Evolutionary conservation across 2,329 filamentous ascomycete species (phyloP).

Genomic region (Phyllosticta ampelicida): DNA sequence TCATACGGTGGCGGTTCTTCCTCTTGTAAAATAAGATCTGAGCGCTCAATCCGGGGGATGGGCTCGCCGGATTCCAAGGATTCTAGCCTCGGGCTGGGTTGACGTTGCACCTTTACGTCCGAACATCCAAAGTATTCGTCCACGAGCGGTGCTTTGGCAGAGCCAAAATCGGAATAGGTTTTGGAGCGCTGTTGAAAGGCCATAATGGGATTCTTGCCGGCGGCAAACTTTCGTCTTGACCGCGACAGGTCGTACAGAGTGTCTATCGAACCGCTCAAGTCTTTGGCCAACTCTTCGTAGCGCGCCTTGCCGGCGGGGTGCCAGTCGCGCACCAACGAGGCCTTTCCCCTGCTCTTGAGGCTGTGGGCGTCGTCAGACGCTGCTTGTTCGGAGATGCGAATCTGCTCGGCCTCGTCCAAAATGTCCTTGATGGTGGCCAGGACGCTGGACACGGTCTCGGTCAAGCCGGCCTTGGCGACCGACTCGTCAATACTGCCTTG

Average conservation of each 20-base stretch:
- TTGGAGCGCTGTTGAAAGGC: background rate
- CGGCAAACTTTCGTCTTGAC: conserved; percentile 37
- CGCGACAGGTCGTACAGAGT: conserved; percentile 67
- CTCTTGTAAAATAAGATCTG: conserved; percentile 33
- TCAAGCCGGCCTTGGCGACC: conserved; percentile 54
- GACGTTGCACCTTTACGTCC: conserved; percentile 17
- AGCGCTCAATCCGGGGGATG: conserved; percentile 33
- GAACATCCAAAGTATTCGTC: background rate
- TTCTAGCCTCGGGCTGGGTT: background rate
- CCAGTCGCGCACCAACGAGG: conserved; percentile 30
- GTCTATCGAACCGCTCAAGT: conserved; percentile 68
- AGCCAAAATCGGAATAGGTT: background rate
- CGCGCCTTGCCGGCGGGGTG: conserved; percentile 59
- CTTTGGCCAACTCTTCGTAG: conserved; percentile 63
- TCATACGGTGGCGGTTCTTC: conserved; percentile 41
- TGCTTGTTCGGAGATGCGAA: conserved; percentile 38
- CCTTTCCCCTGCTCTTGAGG: conserved; percentile 25
- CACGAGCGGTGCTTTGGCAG: conserved; percentile 1
- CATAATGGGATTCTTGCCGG: background rate
- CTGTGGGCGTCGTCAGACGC: conserved; percentile 31
- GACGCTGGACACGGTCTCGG: conserved; percentile 67
- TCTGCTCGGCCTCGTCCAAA: conserved; percentile 61
- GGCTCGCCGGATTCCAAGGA: background rate
- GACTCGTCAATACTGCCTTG: conserved; percentile 64
- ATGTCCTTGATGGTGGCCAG: conserved; percentile 74